These are phyloP conservation scores for Phytophthora idaei DNA, from an alignment of 352 stramenopile species.

Conservation along the genomic window DNA sequence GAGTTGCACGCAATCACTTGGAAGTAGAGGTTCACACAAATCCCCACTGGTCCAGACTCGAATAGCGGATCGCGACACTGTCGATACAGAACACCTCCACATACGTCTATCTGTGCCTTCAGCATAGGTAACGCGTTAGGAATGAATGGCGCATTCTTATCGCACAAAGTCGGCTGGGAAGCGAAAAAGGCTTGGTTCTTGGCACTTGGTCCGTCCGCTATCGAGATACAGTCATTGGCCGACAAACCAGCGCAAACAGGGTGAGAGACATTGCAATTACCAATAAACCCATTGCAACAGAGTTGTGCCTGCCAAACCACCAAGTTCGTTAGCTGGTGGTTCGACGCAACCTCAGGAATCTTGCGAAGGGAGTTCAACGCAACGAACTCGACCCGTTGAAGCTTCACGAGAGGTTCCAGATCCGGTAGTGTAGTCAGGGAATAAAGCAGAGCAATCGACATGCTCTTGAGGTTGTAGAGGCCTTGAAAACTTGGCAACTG, in stretches of 20 bases:
- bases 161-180: not conserved
- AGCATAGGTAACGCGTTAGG: not conserved
- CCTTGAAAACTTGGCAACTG: constrained; percentile 28
- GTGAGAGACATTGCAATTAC: constrained; percentile 10
- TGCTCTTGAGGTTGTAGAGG: constrained; percentile 26
- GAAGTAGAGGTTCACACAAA: constrained; percentile 16
- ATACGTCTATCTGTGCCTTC: constrained; percentile 15
- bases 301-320: not conserved
- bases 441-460: constrained; percentile 17
- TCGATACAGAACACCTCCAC: constrained; percentile 17
- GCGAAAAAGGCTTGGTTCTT: constrained; percentile 6
- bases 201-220: not conserved
- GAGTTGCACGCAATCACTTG: constrained; percentile 21
- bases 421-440: constrained; percentile 6
- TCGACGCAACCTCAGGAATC: constrained; percentile 4
- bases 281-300: constrained; percentile 35
- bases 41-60: constrained; percentile 3
- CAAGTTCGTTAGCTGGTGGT: not conserved
- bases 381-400: not conserved
- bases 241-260: constrained; percentile 6
- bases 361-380: not conserved
- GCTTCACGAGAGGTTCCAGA: constrained; percentile 11
- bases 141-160: constrained; percentile 8
- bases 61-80: constrained; percentile 15
- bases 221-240: not conserved